Evolutionary conservation across 148 eudicot species (phyloP).

Genomic region (Hydrangea macrophylla): DNA sequence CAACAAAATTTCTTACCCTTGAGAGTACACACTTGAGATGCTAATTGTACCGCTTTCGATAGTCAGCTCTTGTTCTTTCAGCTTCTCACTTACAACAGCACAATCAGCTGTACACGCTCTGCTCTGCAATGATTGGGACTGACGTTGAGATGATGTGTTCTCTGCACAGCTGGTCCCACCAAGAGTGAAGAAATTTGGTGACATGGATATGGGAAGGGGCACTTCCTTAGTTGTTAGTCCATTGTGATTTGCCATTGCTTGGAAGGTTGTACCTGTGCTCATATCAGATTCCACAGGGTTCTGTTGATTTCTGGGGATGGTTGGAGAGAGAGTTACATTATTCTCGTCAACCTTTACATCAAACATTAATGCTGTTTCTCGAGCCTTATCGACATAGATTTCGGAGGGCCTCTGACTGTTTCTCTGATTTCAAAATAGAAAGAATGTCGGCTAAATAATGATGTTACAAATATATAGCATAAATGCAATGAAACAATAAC

Average conservation of each 20-base stretch:
- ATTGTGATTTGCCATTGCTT: slow-evolving; percentile 39
- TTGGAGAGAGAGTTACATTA: slow-evolving; percentile 27
- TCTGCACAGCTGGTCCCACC: slow-evolving; percentile 26
- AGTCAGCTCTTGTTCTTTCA: slow-evolving; percentile 56
- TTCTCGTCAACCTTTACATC: slow-evolving; percentile 50
- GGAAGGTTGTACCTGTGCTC: slow-evolving; percentile 33
- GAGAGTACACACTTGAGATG: slow-evolving; percentile 86
- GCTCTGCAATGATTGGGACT: slow-evolving; percentile 45
- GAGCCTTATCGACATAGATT: slow-evolving; percentile 47
- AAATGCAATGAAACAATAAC: not conserved
- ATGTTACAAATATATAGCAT: not conserved
- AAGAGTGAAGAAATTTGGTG: slow-evolving; percentile 43
- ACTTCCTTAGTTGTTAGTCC: slow-evolving; percentile 32
- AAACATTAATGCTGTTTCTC: slow-evolving; percentile 40
- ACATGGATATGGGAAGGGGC: slow-evolving; percentile 28
- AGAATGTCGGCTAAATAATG: too few species aligned
- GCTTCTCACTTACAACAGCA: slow-evolving; percentile 33
- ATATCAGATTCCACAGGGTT: slow-evolving; percentile 35
- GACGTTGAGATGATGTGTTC: slow-evolving; percentile 39
- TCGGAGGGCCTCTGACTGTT: slow-evolving; percentile 43
- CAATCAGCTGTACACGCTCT: slow-evolving; percentile 34
- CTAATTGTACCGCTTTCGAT: slow-evolving; percentile 82
- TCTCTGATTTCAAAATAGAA: slow-evolving; percentile 34
- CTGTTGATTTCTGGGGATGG: slow-evolving; percentile 35
- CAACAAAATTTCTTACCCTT: slow-evolving; percentile 53